These are phyloP conservation scores for Pleoardoris graminearum DNA, from an alignment of 2,329 filamentous ascomycete genomes.

Conservation along the genomic window DNA sequence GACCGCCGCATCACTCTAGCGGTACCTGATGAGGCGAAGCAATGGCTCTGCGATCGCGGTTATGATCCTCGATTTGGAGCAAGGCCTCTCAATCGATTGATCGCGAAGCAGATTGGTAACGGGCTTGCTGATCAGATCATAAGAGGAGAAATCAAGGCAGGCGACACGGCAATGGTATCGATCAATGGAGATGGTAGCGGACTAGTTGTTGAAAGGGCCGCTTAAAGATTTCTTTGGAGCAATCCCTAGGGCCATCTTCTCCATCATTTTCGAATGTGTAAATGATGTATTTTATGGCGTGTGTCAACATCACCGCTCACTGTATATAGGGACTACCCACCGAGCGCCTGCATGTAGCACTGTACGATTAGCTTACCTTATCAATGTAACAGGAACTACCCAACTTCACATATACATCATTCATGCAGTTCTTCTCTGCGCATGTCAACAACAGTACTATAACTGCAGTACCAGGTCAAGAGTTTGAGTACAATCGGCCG, in stretches of 20 bases:
- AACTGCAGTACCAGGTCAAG: too few relatives aligned
- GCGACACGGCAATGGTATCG: constrained; percentile 71
- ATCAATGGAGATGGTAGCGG: constrained; percentile 59
- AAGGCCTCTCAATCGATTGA: constrained; percentile 85
- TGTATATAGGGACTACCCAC: background rate
- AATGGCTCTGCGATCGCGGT: constrained; percentile 85
- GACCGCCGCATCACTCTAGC: constrained; percentile 80
- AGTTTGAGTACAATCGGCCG: too few relatives aligned
- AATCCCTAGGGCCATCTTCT: too few relatives aligned
- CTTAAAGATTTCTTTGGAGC: background rate
- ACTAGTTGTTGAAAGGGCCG: constrained; percentile 24
- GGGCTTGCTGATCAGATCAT: constrained; percentile 90
- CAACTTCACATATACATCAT: too few relatives aligned
- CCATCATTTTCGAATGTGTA: too few relatives aligned
- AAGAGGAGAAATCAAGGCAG: constrained; percentile 74
- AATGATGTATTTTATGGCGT: constrained; percentile 1
- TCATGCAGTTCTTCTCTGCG: too few relatives aligned
- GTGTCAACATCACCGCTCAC: constrained; percentile 2
- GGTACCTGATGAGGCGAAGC: constrained; percentile 71
- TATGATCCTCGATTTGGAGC: constrained; percentile 94
- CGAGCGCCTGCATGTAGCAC: background rate
- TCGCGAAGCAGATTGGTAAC: constrained; percentile 88
- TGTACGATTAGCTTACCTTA: background rate
- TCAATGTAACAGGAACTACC: background rate
- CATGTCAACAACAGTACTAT: too few relatives aligned